Conservation (phyloP, 148 eudicot genomes). For the Rhododendron henanense region DNA sequence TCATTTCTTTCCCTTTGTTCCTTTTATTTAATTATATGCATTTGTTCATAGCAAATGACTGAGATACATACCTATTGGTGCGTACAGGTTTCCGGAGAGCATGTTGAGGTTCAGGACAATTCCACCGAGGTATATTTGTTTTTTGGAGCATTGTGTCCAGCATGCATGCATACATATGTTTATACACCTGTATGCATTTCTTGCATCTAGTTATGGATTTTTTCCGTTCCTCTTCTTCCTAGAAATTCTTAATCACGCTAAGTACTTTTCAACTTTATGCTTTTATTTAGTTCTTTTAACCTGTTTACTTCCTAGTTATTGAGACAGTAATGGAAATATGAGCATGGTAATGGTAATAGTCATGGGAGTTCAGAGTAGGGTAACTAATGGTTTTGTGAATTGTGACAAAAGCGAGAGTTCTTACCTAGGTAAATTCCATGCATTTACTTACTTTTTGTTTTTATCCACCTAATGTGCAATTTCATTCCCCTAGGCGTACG, state of each 20-base stretch:
- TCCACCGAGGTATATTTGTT: constrained; percentile 29
- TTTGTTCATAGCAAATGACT: constrained; percentile 2
- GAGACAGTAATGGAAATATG: not conserved
- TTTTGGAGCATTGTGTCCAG: not conserved
- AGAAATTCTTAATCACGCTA: not conserved
- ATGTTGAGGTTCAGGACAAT: constrained; percentile 29
- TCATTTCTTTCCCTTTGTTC: not conserved
- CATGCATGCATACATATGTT: not conserved
- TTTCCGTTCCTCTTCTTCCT: not conserved
- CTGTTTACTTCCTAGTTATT: not conserved
- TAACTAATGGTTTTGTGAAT: not conserved
- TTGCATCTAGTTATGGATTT: not conserved
- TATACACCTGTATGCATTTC: not conserved
- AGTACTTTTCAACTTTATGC: not conserved
- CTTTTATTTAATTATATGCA: not conserved
- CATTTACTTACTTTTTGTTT: not conserved
- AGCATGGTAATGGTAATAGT: not conserved
- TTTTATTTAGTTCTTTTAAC: not conserved
- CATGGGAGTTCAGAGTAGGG: not conserved
- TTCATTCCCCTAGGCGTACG: not conserved
- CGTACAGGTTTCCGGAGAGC: constrained; percentile 28
- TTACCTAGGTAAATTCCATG: not conserved
- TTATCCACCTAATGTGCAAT: not conserved
- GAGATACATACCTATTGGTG: not conserved
- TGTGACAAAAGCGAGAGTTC: not conserved